phyloP scores from a whole-genome alignment of 495 filamentous ascomycete species.

The Lentithecium fluviatile region DNA sequence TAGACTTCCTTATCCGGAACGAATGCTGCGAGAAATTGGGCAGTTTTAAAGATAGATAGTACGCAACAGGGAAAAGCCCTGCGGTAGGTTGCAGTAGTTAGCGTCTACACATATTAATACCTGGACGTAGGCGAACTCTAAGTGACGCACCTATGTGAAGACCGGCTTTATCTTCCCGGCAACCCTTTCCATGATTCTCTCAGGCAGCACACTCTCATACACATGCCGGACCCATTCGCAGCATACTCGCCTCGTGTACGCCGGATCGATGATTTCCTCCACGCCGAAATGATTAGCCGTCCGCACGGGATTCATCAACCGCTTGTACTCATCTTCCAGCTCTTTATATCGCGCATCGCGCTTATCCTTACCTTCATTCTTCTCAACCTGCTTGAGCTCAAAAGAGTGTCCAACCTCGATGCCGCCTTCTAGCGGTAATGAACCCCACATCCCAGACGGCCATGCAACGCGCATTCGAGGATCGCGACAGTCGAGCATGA shows the following conservation, averaged over 20 bases:
- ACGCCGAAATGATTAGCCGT: conserved; percentile 64
- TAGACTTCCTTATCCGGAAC: background rate
- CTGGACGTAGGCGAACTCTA: too few relatives aligned
- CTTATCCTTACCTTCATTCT: conserved; percentile 44
- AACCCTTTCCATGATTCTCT: conserved; percentile 51
- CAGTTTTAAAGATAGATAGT: too few relatives aligned
- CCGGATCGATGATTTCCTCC: conserved; percentile 65
- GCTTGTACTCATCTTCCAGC: conserved; percentile 57
- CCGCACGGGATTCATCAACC: conserved; percentile 62
- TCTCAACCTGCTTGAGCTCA: conserved; percentile 57
- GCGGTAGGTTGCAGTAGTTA: too few relatives aligned
- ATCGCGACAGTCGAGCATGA: conserved; percentile 62
- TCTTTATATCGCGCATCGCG: conserved; percentile 53
- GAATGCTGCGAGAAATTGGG: background rate
- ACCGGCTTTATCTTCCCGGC: conserved; percentile 53
- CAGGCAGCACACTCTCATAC: conserved; percentile 52
- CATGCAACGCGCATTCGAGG: conserved; percentile 60
- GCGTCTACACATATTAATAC: too few relatives aligned
- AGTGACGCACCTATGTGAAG: conserved; percentile 38
- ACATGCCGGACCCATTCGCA: conserved; percentile 56
- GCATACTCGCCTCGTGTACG: conserved; percentile 54
- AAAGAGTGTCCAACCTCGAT: conserved; percentile 62
- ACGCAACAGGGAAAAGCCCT: too few relatives aligned
- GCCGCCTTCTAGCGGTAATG: conserved; percentile 58
- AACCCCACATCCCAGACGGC: conserved; percentile 62